A percentile compares a stretch with the other conserved stretches of the same genome.
Evolutionary conservation across 2,329 filamentous ascomycete genomes (phyloP).

Genomic region (Penicillium sp.): DNA sequence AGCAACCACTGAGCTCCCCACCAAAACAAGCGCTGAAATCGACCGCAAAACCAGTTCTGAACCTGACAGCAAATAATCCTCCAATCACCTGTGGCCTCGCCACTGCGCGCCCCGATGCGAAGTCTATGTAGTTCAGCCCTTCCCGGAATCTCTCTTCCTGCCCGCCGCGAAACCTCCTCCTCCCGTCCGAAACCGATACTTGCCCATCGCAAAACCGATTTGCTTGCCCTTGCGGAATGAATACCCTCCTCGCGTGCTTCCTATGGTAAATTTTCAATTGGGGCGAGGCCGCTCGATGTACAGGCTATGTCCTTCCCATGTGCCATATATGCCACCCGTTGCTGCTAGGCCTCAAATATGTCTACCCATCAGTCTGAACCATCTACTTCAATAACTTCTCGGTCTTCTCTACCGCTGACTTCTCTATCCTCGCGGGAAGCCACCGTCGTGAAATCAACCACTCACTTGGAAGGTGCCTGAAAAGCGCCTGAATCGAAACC

Average conservation of each 20-base stretch:
- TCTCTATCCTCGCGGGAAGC: background rate
- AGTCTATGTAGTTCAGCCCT: background rate
- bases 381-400: background rate
- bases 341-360: background rate
- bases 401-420: background rate
- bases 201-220: background rate
- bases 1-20: constrained; percentile 5
- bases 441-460: background rate
- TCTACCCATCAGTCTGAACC: background rate
- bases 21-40: constrained; percentile 8
- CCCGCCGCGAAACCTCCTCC: background rate
- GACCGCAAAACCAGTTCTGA: background rate
- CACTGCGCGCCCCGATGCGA: background rate
- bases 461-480: constrained; percentile 11
- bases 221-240: background rate
- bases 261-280: background rate
- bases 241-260: background rate
- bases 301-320: background rate
- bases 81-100: background rate
- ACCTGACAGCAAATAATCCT: background rate
- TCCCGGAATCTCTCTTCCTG: background rate
- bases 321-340: background rate
- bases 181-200: background rate
- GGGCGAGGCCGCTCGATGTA: constrained; percentile 2
- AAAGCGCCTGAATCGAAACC: background rate